phyloP scores from a whole-genome alignment of 257 asterid species.

The Nicotiana paniculata region DNA sequence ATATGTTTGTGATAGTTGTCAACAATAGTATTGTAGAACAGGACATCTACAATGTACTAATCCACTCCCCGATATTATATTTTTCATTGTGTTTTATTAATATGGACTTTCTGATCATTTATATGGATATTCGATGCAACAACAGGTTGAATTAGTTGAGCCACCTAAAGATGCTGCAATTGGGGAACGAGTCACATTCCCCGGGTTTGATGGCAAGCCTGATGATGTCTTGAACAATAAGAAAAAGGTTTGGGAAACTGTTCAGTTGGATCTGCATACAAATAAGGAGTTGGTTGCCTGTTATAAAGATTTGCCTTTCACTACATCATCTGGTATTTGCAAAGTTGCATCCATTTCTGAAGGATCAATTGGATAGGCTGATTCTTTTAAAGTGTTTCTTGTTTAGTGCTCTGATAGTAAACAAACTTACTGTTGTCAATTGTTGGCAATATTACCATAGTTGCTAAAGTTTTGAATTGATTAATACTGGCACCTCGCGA shows the following conservation, averaged over 20 bases:
- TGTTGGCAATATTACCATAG: neutral
- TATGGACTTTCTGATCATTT: neutral
- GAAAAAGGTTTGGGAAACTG: slow-evolving; percentile 92
- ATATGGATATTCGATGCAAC: slow-evolving; percentile 8
- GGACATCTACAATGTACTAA: neutral
- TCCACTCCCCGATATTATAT: neutral
- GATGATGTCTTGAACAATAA: slow-evolving; percentile 79
- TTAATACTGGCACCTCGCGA: neutral
- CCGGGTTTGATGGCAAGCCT: slow-evolving; percentile 59
- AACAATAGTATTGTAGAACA: neutral
- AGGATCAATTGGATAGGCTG: slow-evolving; percentile 56
- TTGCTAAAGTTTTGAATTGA: neutral
- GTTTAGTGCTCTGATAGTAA: neutral
- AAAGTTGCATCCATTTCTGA: slow-evolving; percentile 59
- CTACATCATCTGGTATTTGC: slow-evolving; percentile 88
- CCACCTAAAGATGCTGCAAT: slow-evolving; percentile 67
- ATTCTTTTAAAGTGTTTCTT: neutral
- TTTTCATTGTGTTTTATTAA: neutral
- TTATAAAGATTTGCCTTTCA: slow-evolving; percentile 67
- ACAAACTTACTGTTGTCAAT: neutral
- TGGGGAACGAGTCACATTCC: slow-evolving; percentile 74
- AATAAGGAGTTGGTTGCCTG: slow-evolving; percentile 65
- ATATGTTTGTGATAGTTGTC: neutral
- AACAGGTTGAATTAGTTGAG: slow-evolving; percentile 85
- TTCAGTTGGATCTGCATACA: slow-evolving; percentile 71